Base-by-base conservation (phyloP, 805 yeast genomes). In the Ogataea nitratoaversa region DNA sequence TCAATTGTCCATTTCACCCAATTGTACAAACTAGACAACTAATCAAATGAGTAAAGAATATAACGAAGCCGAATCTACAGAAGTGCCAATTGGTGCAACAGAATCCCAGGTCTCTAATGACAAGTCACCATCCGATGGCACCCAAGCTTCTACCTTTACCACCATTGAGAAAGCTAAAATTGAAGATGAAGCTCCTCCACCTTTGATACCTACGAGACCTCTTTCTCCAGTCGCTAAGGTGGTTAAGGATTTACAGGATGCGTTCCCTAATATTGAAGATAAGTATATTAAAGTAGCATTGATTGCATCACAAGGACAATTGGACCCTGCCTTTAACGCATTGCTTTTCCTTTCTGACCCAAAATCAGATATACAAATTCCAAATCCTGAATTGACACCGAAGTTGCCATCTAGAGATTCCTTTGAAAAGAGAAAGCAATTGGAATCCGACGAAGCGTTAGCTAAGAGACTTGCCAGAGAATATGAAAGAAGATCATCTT, bases 321-420 rank as follows among this genome's bases (percentile, higher is more conserved):
- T 87, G 32, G 96, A 88, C 52, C 81, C 85, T 1, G 95, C 96
- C 1, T 91, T 91, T 68, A 84, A 83, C 60, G 97, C 96, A 0
- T 67, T 90, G 53, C 68, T 91, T 44, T 87, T 76, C 50, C 65
- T 87, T 40, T 80, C 86, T 14, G 96, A 90, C 62, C 91, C 91
- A 8, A 59, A 70, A 3, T 70, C 71, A 44, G 72, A 72, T 45
- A 78, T 82, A 12, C 76, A 73, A 45, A 67, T 76, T 34, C 78
- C 76, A 22, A 49, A 50, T 9, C 62, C 64, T 14, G 61, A 63
- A 19, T 44, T 47, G 29, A 49, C 47, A 27, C 68, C 70, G 4
- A 57, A 58, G 4, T 46, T 60, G 16, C 65, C 68, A 14, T 56
- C 56, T 30, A 58, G 60, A 42, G 62, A 30, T 50, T 59, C 53